Base-by-base conservation (phyloP, 192 early-diverging fungal species). In the Coemansia sp. region DNA sequence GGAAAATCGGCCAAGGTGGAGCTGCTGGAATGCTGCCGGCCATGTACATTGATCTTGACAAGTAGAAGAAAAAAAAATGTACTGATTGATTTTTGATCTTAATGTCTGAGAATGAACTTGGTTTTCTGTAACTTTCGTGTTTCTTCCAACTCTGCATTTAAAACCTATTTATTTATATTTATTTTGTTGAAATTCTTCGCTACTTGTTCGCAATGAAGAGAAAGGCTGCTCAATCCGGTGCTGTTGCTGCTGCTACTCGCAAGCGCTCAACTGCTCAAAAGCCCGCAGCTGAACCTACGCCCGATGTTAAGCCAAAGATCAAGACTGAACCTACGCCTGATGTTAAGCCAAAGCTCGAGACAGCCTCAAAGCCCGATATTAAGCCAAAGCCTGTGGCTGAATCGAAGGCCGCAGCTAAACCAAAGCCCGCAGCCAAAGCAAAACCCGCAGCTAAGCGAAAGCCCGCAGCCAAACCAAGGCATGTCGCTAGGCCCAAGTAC, bases 11-110 rank as follows among this genome's bases (percentile, higher is more conserved):
- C 13, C 2, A 15, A 15, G 36, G 36, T 5, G 63, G 41, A 0
- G 68, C 43, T n/a, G 16, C 20, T 34, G 80, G 80, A 5, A 83
- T 83, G 80, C 46, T 83, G 57, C 76, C 80, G 0, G 80, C 80
- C 15, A 83, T 83, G 27, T 83, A 83, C 43, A 83, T 83, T 42
- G 80, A 83, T 22, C 29, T 78, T n/a, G 80, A 83, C 73, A 77
- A 82, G 47, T 75, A 70, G 27, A 27, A 27, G 27, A 47, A 0
- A 1, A 27, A 27, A 27, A 27, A 10, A 18, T 9, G 22, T 46
- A 15, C 27, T 4, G 43, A 18, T 65, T 1, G 46, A 22, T 42
- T 40, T 15, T 62, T 41, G 59, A 18, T 7, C 40, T n/a, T 43
- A 27, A 42, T 4, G 5, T 43, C 40, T 49, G 46, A 20, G 46